Percentiles rank a stretch among this genome's conserved stretches.
These are phyloP conservation scores for Melanogaster broomeanus DNA, from an alignment of 768 basidiomycete genomes.

Conservation along the genomic window DNA sequence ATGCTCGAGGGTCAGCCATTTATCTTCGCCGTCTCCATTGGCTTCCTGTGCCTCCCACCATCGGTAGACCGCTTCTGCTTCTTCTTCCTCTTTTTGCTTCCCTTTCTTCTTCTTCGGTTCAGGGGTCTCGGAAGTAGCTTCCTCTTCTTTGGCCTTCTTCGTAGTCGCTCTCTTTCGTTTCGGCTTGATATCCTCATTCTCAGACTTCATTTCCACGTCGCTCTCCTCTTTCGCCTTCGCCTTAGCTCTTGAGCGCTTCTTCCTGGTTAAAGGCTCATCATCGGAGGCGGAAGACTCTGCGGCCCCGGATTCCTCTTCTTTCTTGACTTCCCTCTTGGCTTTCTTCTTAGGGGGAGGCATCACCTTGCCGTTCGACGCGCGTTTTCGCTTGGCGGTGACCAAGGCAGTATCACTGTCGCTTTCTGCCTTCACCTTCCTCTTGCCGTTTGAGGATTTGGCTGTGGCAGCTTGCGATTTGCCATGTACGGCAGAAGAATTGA, in stretches of 20 bases:
- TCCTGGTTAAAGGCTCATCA: constrained; percentile 34
- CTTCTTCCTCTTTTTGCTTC: constrained; percentile 57
- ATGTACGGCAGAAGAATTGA: constrained; percentile 38
- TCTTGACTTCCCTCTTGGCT: constrained; percentile 63
- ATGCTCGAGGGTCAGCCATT: constrained; percentile 97
- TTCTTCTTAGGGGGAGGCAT: constrained; percentile 68
- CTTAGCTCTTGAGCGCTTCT: constrained; percentile 34
- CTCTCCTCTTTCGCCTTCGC: constrained; percentile 48
- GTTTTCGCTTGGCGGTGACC: constrained; percentile 46
- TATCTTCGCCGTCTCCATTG: constrained; percentile 74
- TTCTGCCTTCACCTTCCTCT: constrained; percentile 34
- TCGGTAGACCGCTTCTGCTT: constrained; percentile 67
- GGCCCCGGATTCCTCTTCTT: constrained; percentile 41
- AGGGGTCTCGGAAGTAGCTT: constrained; percentile 38
- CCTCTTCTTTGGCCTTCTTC: constrained; percentile 59
- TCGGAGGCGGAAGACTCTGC: constrained; percentile 30
- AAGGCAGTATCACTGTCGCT: constrained; percentile 45
- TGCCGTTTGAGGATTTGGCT: constrained; percentile 39
- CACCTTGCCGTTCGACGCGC: constrained; percentile 44
- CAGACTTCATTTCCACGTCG: constrained; percentile 46
- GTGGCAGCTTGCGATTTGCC: constrained; percentile 41
- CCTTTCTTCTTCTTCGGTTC: constrained; percentile 57
- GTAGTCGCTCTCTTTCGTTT: constrained; percentile 45
- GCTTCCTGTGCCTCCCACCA: constrained; percentile 85
- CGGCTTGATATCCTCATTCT: constrained; percentile 49